These are phyloP conservation scores for Platismatia glauca DNA, from an alignment of 495 filamentous ascomycete genomes.

Conservation along the genomic window DNA sequence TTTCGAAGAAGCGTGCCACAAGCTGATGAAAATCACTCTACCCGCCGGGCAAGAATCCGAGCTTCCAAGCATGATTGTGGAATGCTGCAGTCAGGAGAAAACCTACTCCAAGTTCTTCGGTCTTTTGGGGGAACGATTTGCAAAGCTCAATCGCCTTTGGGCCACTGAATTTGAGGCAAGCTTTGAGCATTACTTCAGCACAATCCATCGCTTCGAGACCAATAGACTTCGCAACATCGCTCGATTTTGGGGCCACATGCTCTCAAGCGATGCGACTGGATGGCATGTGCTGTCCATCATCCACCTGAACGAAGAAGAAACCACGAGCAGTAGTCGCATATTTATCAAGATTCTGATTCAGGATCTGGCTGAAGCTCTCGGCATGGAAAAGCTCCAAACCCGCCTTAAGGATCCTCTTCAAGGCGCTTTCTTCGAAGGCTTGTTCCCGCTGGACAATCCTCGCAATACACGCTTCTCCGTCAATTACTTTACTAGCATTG, in stretches of 20 bases:
- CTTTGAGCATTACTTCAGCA: slow-evolving; percentile 92
- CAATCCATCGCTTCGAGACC: slow-evolving; percentile 92
- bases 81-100: slow-evolving; percentile 89
- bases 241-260: slow-evolving; percentile 85
- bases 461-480: slow-evolving; percentile 91
- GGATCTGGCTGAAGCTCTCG: slow-evolving; percentile 78
- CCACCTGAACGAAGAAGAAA: slow-evolving; percentile 92
- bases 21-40: slow-evolving; percentile 84
- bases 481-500: slow-evolving; percentile 98
- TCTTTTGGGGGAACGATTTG: slow-evolving; percentile 85
- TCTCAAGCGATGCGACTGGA: slow-evolving; percentile 77
- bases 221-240: slow-evolving; percentile 91
- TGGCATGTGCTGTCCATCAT: slow-evolving; percentile 84
- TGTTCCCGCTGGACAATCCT: slow-evolving; percentile 83
- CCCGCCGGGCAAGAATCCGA: slow-evolving; percentile 84
- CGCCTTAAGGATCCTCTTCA: slow-evolving; percentile 69
- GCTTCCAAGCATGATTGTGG: slow-evolving; percentile 90
- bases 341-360: slow-evolving; percentile 98
- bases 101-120: slow-evolving; percentile 97
- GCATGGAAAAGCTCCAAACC: slow-evolving; percentile 66
- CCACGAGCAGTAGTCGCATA: slow-evolving; percentile 87
- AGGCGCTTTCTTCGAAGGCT: slow-evolving; percentile 67
- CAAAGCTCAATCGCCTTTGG: slow-evolving; percentile 92
- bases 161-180: slow-evolving; percentile 78
- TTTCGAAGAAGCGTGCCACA: slow-evolving; percentile 93